Percentiles rank a stretch among this genome's conserved stretches.
Evolutionary conservation across 2,329 filamentous ascomycete genomes (phyloP).

Genomic region (Colletotrichum sp.): DNA sequence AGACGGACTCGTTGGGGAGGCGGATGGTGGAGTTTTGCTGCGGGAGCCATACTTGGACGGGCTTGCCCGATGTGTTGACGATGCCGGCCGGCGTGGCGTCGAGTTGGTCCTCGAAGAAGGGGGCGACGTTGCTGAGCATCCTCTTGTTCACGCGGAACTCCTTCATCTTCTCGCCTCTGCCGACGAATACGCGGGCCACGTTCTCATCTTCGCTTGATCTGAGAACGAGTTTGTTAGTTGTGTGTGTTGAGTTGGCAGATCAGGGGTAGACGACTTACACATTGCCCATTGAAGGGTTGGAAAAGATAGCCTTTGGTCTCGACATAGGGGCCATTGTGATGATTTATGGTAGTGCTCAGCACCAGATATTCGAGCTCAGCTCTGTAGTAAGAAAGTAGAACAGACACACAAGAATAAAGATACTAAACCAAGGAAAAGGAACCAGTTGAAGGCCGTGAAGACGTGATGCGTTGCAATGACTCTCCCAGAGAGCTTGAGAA

Average conservation of each 20-base stretch:
- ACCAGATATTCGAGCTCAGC: slow-evolving; percentile 13
- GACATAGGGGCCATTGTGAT: slow-evolving; percentile 14
- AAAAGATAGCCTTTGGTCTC: slow-evolving; percentile 20
- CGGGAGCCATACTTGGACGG: slow-evolving; percentile 41
- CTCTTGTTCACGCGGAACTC: slow-evolving; percentile 48
- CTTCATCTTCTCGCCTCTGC: slow-evolving; percentile 38
- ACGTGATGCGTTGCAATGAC: slow-evolving; percentile 4
- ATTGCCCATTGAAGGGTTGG: neutral
- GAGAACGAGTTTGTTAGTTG: neutral
- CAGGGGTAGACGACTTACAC: slow-evolving; percentile 10
- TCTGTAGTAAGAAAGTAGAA: slow-evolving; percentile 1
- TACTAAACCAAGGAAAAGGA: neutral
- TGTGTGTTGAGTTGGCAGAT: neutral
- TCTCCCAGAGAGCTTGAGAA: slow-evolving; percentile 23
- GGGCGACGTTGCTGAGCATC: slow-evolving; percentile 50
- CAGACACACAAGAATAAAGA: neutral
- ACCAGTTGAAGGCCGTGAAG: neutral
- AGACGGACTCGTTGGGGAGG: slow-evolving; percentile 51
- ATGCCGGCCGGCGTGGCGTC: slow-evolving; percentile 35
- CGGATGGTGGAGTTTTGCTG: slow-evolving; percentile 29
- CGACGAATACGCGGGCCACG: slow-evolving; percentile 44
- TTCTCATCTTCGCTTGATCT: slow-evolving; percentile 14
- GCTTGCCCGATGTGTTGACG: slow-evolving; percentile 24
- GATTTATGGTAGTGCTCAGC: slow-evolving; percentile 7
- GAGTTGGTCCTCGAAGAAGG: slow-evolving; percentile 54